phyloP scores from a whole-genome alignment of 2,329 filamentous ascomycete genomes.

The Apiospora kogelbergensis region DNA sequence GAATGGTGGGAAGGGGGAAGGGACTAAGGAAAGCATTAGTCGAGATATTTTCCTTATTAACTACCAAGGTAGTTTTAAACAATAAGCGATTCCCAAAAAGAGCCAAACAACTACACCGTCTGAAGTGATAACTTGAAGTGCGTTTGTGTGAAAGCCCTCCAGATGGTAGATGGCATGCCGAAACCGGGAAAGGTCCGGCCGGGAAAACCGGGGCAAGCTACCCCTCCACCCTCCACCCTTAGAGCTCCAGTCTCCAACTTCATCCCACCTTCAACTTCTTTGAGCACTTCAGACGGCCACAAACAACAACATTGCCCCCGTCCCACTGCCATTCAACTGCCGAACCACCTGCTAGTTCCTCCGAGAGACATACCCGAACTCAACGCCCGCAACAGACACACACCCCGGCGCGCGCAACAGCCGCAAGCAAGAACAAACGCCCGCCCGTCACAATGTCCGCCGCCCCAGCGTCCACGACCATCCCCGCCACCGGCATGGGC shows the following conservation, averaged over 20 bases:
- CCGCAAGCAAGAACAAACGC: no score
- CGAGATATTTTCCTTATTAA: no score
- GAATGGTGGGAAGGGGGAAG: no score
- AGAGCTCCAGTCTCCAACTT: background rate
- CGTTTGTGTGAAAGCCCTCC: no score
- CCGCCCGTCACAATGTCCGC: conserved; percentile 2
- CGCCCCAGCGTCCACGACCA: background rate
- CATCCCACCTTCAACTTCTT: background rate
- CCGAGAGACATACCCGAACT: no score
- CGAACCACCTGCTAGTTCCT: background rate
- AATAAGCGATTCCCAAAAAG: no score
- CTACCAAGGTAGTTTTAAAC: no score
- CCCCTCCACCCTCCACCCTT: background rate
- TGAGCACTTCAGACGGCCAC: background rate
- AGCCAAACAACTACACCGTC: no score
- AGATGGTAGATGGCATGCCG: background rate
- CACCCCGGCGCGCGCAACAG: background rate
- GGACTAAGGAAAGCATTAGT: no score
- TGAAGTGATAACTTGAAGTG: no score
- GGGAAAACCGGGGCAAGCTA: background rate
- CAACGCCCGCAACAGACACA: background rate
- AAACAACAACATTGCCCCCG: background rate
- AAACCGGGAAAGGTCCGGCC: background rate
- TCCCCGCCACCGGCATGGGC: conserved; percentile 14
- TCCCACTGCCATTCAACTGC: background rate